Evolutionary conservation across 768 basidiomycete genomes (phyloP).

Genomic region (Termitomyces sp.): DNA sequence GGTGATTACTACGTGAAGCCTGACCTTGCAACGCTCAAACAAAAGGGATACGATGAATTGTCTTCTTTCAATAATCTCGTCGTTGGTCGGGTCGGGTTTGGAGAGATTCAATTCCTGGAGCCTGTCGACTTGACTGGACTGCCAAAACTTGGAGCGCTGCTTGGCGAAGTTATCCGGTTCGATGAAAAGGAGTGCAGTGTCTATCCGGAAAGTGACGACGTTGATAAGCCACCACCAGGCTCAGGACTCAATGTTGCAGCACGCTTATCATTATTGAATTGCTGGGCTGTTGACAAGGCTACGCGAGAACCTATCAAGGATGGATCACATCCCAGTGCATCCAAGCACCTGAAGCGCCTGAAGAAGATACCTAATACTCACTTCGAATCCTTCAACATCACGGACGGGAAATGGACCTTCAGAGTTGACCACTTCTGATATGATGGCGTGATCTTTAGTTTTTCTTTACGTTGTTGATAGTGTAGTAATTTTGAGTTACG

Average conservation of each 20-base stretch:
- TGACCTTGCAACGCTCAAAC: conserved; percentile 64
- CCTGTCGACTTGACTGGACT: conserved; percentile 85
- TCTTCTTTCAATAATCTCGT: conserved; percentile 69
- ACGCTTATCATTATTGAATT: conserved; percentile 66
- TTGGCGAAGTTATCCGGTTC: conserved; percentile 86
- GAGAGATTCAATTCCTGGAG: conserved; percentile 79
- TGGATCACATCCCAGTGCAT: conserved; percentile 56
- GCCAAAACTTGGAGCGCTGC: conserved; percentile 69
- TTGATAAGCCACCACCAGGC: conserved; percentile 78
- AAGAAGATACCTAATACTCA: conserved; percentile 82
- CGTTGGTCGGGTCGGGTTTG: conserved; percentile 90
- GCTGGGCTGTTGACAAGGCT: conserved; percentile 90
- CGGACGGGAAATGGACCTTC: conserved; percentile 90
- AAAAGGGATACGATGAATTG: conserved; percentile 68
- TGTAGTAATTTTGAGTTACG: conserved; percentile 12
- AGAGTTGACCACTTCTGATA: conserved; percentile 86
- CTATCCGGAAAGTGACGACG: conserved; percentile 86
- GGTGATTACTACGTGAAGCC: conserved; percentile 95
- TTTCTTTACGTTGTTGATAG: conserved; percentile 1
- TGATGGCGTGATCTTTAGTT: neutral
- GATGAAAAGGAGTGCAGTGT: conserved; percentile 91
- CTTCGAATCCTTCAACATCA: conserved; percentile 76
- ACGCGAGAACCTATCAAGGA: conserved; percentile 90
- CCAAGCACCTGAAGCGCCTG: conserved; percentile 75
- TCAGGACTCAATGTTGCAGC: conserved; percentile 89